Percentiles rank a stretch among this genome's conserved stretches.
phyloP scores from a whole-genome alignment of 2,329 filamentous ascomycete species.

The Sarocladium oryzae region DNA sequence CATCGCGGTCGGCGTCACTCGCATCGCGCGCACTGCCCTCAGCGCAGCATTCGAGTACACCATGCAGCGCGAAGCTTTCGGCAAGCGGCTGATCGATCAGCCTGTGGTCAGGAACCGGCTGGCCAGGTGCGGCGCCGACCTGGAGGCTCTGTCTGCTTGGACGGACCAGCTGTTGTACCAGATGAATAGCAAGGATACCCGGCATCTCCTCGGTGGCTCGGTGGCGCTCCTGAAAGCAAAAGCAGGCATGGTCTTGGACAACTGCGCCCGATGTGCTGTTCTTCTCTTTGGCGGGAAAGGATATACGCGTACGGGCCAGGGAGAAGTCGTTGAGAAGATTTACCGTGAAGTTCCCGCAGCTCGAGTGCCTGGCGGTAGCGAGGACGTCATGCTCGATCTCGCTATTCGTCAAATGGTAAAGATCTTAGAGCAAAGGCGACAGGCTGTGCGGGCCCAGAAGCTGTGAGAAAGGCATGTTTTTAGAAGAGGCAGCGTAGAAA shows the following conservation, averaged over 20 bases:
- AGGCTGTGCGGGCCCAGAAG: too few species aligned
- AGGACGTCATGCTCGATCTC: too few species aligned
- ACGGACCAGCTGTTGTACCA: slow-evolving; percentile 63
- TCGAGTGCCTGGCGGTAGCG: too few species aligned
- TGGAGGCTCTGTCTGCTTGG: slow-evolving; percentile 67
- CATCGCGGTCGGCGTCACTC: slow-evolving; percentile 12
- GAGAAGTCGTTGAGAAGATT: too few species aligned
- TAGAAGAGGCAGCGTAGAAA: too few species aligned
- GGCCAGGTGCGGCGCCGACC: slow-evolving; percentile 58
- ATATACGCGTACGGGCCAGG: too few species aligned
- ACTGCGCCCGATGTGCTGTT: too few species aligned
- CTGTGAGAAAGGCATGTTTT: too few species aligned
- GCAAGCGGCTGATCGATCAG: slow-evolving; percentile 57
- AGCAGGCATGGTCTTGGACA: not conserved
- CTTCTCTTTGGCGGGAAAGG: too few species aligned
- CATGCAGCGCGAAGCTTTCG: slow-evolving; percentile 29
- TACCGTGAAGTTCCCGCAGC: too few species aligned
- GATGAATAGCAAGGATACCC: slow-evolving; percentile 45
- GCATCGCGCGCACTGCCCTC: slow-evolving; percentile 22
- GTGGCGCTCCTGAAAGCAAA: not conserved
- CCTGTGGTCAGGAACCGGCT: slow-evolving; percentile 65
- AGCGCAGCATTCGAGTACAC: slow-evolving; percentile 28
- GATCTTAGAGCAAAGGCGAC: too few species aligned
- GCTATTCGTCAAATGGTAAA: too few species aligned
- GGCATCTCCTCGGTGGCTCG: not conserved